phyloP scores from a whole-genome alignment of 2,329 filamentous ascomycete species.

The Onygenales sp. region DNA sequence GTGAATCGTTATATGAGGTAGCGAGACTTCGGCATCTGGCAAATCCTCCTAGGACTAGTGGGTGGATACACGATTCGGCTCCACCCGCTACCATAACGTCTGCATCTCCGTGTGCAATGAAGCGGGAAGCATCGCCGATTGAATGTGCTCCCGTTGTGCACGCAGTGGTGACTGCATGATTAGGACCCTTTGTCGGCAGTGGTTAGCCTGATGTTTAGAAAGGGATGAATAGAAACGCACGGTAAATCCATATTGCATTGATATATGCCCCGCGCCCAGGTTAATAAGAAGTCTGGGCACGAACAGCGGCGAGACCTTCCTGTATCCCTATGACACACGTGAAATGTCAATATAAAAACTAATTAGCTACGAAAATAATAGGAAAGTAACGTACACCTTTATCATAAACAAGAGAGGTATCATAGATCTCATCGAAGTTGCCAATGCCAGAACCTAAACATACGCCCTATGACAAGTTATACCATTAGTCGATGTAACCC shows the following conservation, averaged over 20 bases:
- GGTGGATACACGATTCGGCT: slow-evolving; percentile 91
- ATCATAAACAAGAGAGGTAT: slow-evolving; percentile 68
- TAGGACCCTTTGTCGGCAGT: slow-evolving; percentile 55
- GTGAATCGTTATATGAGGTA: slow-evolving; percentile 66
- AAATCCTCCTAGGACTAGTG: slow-evolving; percentile 85
- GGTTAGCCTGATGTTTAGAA: not conserved
- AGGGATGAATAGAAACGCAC: slow-evolving; percentile 21
- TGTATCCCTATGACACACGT: slow-evolving; percentile 59
- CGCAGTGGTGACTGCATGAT: slow-evolving; percentile 85
- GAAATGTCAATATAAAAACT: slow-evolving; percentile 5
- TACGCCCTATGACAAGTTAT: slow-evolving; percentile 51
- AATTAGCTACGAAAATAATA: not conserved
- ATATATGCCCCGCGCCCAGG: slow-evolving; percentile 85
- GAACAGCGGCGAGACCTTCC: slow-evolving; percentile 85
- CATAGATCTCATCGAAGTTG: slow-evolving; percentile 82
- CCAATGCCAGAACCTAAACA: slow-evolving; percentile 94
- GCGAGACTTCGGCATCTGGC: slow-evolving; percentile 77
- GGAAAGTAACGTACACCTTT: slow-evolving; percentile 49
- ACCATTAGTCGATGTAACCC: not conserved
- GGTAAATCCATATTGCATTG: slow-evolving; percentile 80
- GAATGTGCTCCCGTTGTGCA: slow-evolving; percentile 95
- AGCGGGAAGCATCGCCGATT: slow-evolving; percentile 84
- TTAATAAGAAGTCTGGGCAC: slow-evolving; percentile 92
- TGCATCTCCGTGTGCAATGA: slow-evolving; percentile 84
- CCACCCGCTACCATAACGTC: slow-evolving; percentile 96